Base-by-base conservation (phyloP, 139 green algal genomes). In the Coccomyxa sp. region DNA sequence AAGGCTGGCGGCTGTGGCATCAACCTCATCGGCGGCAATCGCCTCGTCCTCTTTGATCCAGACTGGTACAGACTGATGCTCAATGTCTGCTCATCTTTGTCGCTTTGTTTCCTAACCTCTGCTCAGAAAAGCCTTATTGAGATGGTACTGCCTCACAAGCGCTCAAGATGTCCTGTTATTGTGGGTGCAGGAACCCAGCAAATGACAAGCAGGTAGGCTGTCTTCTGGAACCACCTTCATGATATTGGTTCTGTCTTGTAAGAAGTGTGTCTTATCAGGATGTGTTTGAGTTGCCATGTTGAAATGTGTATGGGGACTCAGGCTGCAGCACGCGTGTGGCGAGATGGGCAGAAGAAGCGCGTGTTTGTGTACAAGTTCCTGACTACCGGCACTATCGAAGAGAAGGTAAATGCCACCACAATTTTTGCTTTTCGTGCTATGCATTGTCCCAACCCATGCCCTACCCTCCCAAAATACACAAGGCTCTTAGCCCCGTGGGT, bases 361-460 rank as follows among this genome's bases (percentile, higher is more conserved):
- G 95, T 98, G 60, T 99, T 95, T 82, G 93, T 99, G 76, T 99
- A 99, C 90, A 92, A 96, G 79, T 96, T 99, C 88, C 86, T 99
- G 67, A 88, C 95, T 11, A 95, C 93, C 13, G 97, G 97, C 71
- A 96, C 92, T 28, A 98, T 99, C 80, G 97, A 99, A 84, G 97
- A 99, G 87, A 99, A 99, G 94, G 85, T 85, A 14, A 45, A 1
- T 7, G 9, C 59, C 58, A 45, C 32, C 13, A 63, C 45, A 57
- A 15, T 15, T 11, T 27, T 0, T 30, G 1, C 57, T 17, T 45
- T 74, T 76, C 32, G 0, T 76, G 79, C 76, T 12, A 71, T 21
- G 63, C 63, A 79, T 9, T 28, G 30, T 1, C 23, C 74, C 21
- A 31, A 4, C 16, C 28, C 74, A 79, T 79, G 21, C 28, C 74